Percentiles rank a stretch among this genome's conserved stretches.
Evolutionary conservation across 148 eudicot species (phyloP).

Genomic region (Vaccinium myrtillus): DNA sequence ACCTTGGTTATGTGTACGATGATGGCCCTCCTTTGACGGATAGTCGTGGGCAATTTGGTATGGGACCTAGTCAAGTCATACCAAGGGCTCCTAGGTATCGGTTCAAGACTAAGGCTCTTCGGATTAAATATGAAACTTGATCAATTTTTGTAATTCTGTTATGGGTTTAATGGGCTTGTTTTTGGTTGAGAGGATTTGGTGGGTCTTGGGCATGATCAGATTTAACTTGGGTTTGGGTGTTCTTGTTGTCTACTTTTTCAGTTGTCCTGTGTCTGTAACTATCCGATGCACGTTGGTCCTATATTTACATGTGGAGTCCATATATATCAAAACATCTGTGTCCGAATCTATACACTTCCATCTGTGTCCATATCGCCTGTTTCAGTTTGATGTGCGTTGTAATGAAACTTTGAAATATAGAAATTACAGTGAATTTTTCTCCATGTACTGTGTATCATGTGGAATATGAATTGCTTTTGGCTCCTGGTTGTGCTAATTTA

Average conservation of each 20-base stretch:
- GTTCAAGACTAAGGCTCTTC: constrained; percentile 58
- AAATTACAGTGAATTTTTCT: too few species aligned
- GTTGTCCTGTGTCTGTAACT: too few species aligned
- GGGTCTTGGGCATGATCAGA: too few species aligned
- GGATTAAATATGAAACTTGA: constrained; percentile 42
- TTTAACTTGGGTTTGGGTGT: too few species aligned
- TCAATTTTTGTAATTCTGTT: not conserved
- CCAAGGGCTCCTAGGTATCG: constrained; percentile 81
- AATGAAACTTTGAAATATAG: too few species aligned
- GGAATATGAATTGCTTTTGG: not conserved
- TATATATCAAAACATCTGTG: too few species aligned
- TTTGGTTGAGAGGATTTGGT: not conserved
- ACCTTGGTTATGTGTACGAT: constrained; percentile 63
- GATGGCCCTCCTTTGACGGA: constrained; percentile 71
- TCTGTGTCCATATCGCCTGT: too few species aligned
- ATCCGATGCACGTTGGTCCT: too few species aligned
- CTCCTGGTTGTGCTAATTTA: not conserved
- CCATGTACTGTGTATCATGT: not conserved
- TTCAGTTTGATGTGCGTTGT: too few species aligned
- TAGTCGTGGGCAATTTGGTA: constrained; percentile 51
- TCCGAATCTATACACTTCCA: too few species aligned
- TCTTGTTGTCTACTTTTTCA: too few species aligned
- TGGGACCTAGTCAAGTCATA: constrained; percentile 84
- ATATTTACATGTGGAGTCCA: too few species aligned
- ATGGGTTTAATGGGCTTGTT: not conserved